Evolutionary conservation across 768 basidiomycete genomes (phyloP), one percentile per base, ranked within the genome.

Genomic region (Trametopsis cervina): DNA sequence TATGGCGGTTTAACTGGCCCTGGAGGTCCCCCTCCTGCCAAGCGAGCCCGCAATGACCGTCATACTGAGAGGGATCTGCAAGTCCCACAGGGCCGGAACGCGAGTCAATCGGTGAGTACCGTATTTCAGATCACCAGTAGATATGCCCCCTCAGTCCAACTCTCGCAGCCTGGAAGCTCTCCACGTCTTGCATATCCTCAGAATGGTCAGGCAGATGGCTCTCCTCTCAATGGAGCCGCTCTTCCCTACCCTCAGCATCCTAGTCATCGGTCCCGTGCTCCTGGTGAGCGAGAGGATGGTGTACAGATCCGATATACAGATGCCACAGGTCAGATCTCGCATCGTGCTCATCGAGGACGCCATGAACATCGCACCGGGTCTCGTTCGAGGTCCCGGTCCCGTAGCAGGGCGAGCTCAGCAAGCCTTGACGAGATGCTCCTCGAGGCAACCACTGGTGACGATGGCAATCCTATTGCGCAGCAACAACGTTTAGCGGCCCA

Each of bases 371-470:
- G 42, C 15, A 33, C 42, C 51, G 50, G 46, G 57, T 58, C 42
- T 12, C 60, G 59, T 44, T 55, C 59, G 38, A 39, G 54, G 33
- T 53, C 68, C 36, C 67, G 63, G 42, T 71, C 71, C 2, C 69
- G 63, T 22, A 64, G 57, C 42, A 61, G 60, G 37, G 60, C 59
- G 27, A 65, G 61, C 60, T 69, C 57, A 54, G 67, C 42, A 52
- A 66, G 64, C 45, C 62, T 76, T 50, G 74, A 76, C 42, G 73
- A 76, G 47, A 70, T 76, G 66, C 63, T 76, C 44, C 58, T 76
- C 48, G 72, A 73, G 44, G 72, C 72, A 17, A 62, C 69, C 10
- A 69, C 69, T 0, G 68, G 69, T 42, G 63, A 71, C 50, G 64
- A 65, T 33, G 66, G 64, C 0, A 64, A 63, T 37, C 65, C 62